Evolutionary conservation across 148 eudicot genomes (phyloP).

Genomic region (Camellia granthamiana): DNA sequence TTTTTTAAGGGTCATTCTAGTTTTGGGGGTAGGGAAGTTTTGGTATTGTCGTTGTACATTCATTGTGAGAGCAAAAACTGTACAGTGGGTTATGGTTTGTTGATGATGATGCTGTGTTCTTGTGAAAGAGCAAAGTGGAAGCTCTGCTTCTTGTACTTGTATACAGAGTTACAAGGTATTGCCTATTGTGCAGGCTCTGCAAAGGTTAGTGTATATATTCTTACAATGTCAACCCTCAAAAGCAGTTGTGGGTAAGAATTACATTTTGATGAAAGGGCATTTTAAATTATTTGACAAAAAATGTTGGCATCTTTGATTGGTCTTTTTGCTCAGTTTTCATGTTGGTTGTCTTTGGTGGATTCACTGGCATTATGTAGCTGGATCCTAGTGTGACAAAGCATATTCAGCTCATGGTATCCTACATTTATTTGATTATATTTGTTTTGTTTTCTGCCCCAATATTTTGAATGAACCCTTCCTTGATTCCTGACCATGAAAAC

Average conservation of each 20-base stretch:
- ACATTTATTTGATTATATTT: too few species aligned
- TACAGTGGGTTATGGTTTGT: constrained; percentile 56
- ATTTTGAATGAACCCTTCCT: too few species aligned
- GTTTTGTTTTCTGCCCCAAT: too few species aligned
- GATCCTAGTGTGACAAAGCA: neutral
- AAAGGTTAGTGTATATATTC: constrained; percentile 55
- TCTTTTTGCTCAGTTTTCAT: neutral
- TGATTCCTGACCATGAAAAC: too few species aligned
- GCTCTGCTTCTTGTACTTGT: constrained; percentile 51
- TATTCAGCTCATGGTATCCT: too few species aligned
- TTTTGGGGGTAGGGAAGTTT: constrained; percentile 35
- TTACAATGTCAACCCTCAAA: constrained; percentile 23
- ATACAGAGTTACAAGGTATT: constrained; percentile 39
- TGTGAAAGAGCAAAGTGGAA: constrained; percentile 18
- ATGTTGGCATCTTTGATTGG: neutral
- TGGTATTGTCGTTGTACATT: constrained; percentile 65
- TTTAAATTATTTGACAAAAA: constrained; percentile 10
- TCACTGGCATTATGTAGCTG: neutral
- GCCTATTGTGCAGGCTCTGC: constrained; percentile 47
- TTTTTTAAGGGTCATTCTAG: constrained; percentile 19
- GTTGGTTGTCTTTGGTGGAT: neutral
- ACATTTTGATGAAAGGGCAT: constrained; percentile 8
- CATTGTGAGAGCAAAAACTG: constrained; percentile 53
- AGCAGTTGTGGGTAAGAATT: constrained; percentile 24
- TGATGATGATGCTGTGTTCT: constrained; percentile 23